Evolutionary conservation across 148 eudicot genomes (phyloP).

Genomic region (Camellia lanceoleosa): DNA sequence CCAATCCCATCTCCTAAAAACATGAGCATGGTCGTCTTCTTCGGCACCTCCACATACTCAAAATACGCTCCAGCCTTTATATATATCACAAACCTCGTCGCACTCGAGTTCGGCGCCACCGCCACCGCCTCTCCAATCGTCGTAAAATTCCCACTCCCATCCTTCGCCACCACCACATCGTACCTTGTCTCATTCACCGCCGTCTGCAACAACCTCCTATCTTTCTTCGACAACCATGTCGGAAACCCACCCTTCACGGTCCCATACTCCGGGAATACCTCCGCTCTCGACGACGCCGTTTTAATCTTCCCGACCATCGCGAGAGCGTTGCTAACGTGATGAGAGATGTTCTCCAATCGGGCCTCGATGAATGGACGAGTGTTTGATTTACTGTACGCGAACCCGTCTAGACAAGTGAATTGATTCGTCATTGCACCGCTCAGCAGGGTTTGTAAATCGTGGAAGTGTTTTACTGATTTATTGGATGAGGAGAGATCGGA

Average conservation of each 20-base stretch:
- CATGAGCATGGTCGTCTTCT: constrained; percentile 52
- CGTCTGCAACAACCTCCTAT: constrained; percentile 37
- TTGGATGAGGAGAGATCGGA: constrained; percentile 29
- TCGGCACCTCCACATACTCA: constrained; percentile 64
- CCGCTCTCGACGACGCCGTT: constrained; percentile 12
- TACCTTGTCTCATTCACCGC: constrained; percentile 22
- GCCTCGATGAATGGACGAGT: constrained; percentile 36
- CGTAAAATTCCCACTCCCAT: constrained; percentile 67
- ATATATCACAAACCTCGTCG: constrained; percentile 59
- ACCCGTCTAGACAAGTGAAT: constrained; percentile 79
- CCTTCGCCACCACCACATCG: constrained; percentile 65
- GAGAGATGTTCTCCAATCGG: constrained; percentile 38
- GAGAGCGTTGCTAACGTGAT: constrained; percentile 72
- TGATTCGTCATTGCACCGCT: constrained; percentile 91
- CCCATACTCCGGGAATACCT: constrained; percentile 35
- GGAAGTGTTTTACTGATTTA: constrained; percentile 23
- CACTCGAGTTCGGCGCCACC: constrained; percentile 53
- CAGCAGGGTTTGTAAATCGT: constrained; percentile 44
- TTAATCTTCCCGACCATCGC: constrained; percentile 57
- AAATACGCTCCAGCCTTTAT: constrained; percentile 65
- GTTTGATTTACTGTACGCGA: constrained; percentile 40
- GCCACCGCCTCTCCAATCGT: constrained; percentile 50
- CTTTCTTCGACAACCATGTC: constrained; percentile 45
- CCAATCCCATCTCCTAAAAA: constrained; percentile 82
- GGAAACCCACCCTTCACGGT: constrained; percentile 45